These are phyloP conservation scores for Spathaspora passalidarum DNA, from an alignment of 805 yeast species.

Conservation along the genomic window DNA sequence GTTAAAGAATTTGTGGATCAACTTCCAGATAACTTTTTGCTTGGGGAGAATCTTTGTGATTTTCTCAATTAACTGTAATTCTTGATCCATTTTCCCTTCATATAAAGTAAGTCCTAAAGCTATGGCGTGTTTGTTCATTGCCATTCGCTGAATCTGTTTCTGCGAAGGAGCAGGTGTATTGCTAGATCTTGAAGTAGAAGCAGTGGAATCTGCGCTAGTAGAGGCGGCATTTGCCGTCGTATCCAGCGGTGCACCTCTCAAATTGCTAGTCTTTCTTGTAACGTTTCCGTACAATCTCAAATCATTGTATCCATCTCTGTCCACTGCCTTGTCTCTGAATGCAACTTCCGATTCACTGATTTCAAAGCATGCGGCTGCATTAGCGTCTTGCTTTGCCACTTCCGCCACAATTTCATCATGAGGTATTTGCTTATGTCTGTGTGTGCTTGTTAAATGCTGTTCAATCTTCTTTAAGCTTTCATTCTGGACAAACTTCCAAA, in stretches of 20 bases:
- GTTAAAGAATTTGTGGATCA: slow-evolving; percentile 58
- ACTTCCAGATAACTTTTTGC: slow-evolving; percentile 51
- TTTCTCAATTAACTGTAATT: slow-evolving; percentile 39
- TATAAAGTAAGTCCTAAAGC: slow-evolving; percentile 32
- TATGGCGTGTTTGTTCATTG: slow-evolving; percentile 27
- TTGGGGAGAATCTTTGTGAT: slow-evolving; percentile 48
- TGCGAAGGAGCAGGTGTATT: no score
- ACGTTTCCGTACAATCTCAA: slow-evolving; percentile 12
- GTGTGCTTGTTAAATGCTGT: neutral
- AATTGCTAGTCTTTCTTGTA: slow-evolving; percentile 8
- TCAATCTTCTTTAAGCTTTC: slow-evolving; percentile 4
- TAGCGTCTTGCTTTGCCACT: neutral
- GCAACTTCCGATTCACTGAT: slow-evolving; percentile 14
- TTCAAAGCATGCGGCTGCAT: neutral
- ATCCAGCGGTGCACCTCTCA: slow-evolving; percentile 12
- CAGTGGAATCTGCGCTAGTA: no score
- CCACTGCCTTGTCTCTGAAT: slow-evolving; percentile 23
- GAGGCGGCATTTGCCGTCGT: neutral
- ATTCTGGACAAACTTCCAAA: slow-evolving; percentile 9
- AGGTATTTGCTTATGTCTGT: no score
- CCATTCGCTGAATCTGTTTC: neutral
- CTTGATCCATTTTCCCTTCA: slow-evolving; percentile 30
- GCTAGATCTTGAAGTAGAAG: neutral
- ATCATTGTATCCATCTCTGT: slow-evolving; percentile 23
- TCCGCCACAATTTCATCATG: neutral